Base-by-base conservation (phyloP, 2,329 filamentous ascomycete species). In the Aureobasidium sp. region DNA sequence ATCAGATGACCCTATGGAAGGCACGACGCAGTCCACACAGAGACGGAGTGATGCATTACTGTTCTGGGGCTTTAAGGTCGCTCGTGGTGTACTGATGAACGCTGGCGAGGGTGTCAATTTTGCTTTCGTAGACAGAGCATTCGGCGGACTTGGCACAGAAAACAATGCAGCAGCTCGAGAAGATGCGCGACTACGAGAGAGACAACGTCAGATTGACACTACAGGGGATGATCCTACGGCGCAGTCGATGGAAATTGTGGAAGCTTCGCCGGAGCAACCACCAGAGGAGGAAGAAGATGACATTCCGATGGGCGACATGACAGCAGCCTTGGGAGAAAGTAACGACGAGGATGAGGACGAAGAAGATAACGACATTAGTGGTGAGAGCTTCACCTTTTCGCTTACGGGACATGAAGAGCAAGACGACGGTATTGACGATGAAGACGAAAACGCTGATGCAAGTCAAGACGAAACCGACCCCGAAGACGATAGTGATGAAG, bases 61-160 rank as follows among this genome's bases (percentile, higher is more conserved):
- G 39, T 85, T 83, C 67, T 88, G 85, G 85, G 82, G 78, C 5
- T 74, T 82, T 60, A 81, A 81, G 59, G 81, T 87, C 16, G 83
- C 80, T 1, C 76, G 84, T 61, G 82, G 84, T 0, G 66, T 88
- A 2, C 68, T 88, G 50, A 78, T 85, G 75, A 81, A 82, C 66
- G 80, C 80, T 25, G 79, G 77, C 0, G 79, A 79, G 64, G 79
- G 77, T 2, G 75, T 87, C 49, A 81, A 81, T 45, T 86, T 82
- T 70, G 74, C 76, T 16, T 80, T 80, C 64, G 80, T 85, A 25
- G 84, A 85, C 67, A 77, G 78, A 36, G 82, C 83, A 4, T 87
- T 86, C 71, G 84, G 85, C 36, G 85, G 85, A 0, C 70, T 81
- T n/a, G 79, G 80, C 6, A 74, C 77, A 13, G 71, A 74, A 1